Evolutionary conservation across 2,329 filamentous ascomycete species (phyloP).

Genomic region (Dactylellina parvicollis): DNA sequence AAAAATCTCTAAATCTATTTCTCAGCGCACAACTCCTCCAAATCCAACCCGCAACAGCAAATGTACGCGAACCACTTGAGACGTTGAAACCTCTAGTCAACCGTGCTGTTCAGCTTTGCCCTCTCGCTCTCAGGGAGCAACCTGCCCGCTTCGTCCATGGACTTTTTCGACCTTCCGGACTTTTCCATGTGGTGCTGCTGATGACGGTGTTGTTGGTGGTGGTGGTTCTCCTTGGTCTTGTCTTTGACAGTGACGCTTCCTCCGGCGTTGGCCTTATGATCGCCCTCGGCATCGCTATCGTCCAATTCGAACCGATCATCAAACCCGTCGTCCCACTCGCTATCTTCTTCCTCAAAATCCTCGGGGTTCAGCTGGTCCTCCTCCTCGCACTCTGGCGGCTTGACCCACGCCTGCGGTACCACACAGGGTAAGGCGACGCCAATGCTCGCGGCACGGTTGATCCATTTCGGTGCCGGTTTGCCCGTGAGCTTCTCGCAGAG

Average conservation of each 20-base stretch:
- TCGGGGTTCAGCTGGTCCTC: constrained; percentile 50
- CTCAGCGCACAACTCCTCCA: constrained; percentile 8
- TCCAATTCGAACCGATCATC: constrained; percentile 40
- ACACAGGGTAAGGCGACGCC: constrained; percentile 83
- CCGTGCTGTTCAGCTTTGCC: constrained; percentile 31
- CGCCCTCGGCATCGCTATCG: constrained; percentile 33
- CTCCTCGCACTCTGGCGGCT: constrained; percentile 76
- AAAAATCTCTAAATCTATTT: background rate
- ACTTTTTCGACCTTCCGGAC: constrained; percentile 8
- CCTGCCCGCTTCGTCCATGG: constrained; percentile 33
- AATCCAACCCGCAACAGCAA: constrained; percentile 11
- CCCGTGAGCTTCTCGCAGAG: constrained; percentile 79
- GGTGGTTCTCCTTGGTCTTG: constrained; percentile 14
- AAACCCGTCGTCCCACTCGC: constrained; percentile 41
- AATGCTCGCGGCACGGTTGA: constrained; percentile 85
- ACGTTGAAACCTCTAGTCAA: constrained; percentile 29
- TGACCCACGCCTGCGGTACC: constrained; percentile 83
- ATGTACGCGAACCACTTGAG: constrained; percentile 1
- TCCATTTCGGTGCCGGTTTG: constrained; percentile 75
- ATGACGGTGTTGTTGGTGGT: too few relatives aligned
- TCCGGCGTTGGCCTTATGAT: background rate
- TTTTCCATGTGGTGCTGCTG: constrained; percentile 1
- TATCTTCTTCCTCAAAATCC: constrained; percentile 35
- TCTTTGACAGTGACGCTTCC: background rate
- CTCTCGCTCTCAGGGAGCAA: constrained; percentile 43